Base-by-base conservation (phyloP, 345 rosid species). In the Punica granatum region DNA sequence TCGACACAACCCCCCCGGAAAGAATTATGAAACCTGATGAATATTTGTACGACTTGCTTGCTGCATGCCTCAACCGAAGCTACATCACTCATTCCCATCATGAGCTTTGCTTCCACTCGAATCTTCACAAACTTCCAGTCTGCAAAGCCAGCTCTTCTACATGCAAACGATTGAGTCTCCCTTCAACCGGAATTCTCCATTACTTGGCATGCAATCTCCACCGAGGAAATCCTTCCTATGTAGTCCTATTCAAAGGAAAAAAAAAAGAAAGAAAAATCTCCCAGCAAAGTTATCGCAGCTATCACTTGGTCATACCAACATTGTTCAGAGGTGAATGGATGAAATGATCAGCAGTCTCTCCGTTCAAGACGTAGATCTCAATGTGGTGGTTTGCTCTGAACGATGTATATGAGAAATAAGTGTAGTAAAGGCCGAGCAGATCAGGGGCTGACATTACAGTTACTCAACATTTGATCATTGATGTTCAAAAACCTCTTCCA, bases 401-500 rank as follows among this genome's bases (percentile, higher is more conserved):
- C 30, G n/a, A 10, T 5, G 25, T 26, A 56, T 13, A 18, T 10
- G 30, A 53, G 33, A 26, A 26, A 12, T 30, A 25, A 28, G 19
- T 31, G 30, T 42, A 60, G 64, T 58, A 39, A 36, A 25, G 16
- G 12, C 62, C 2, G 19, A 56, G 11, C 34, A 26, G 33, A 28
- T 85, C 73, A 82, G 43, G 89, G 85, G 80, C 81, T 84, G 72
- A 88, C 90, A 76, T 91, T 94, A 90, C 97, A 94, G 54, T 88
- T 88, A 36, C 84, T 81, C 83, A 94, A 78, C 73, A 84, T 84
- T 19, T 60, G 69, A 79, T 91, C 85, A 70, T 82, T 87, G 31
- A 74, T 80, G 51, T 84, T 91, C 62, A 94, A 77, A 75, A 83
- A 78, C 76, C 81, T 94, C 69, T 78, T 82, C 99, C 99, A 91